Base-by-base conservation (phyloP, 371 early-diverging fungal genomes). In the Batrachochytrium dendrobatidis region DNA sequence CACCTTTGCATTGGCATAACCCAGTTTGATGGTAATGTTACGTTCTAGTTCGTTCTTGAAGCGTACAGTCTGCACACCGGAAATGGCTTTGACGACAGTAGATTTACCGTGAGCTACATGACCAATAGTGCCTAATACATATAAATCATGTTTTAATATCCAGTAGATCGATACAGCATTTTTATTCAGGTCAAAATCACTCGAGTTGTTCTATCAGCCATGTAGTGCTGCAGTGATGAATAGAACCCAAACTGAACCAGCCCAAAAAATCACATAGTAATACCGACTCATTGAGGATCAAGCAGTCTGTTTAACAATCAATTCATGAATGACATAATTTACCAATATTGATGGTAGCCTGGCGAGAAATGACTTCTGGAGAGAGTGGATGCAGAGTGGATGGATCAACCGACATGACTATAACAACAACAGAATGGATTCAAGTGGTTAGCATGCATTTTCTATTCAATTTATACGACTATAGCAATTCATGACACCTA, bases 101-200 rank as follows among this genome's bases (percentile, higher is more conserved):
- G 98, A 95, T 86, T 99, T 99, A 70, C 99, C 99, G 86, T 99
- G 99, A 53, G 99, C 99, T 69, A 99, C 99, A 83, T 99, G 99
- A 54, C 99, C 99, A 74, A 99, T 99, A 53, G 99, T 99, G 69
- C 95, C 96, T 86, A 71, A 51, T n/a, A 5, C 6, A 2, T 33
- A 17, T 7, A 52, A 34, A 55, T 25, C 28, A n/a, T n/a, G n/a
- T n/a, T n/a, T n/a, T n/a, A n/a, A n/a, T n/a, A n/a, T n/a, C n/a
- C n/a, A n/a, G n/a, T n/a, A n/a, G n/a, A n/a, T n/a, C n/a, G n/a
- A n/a, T n/a, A n/a, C n/a, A n/a, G n/a, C n/a, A n/a, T n/a, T n/a
- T n/a, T n/a, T n/a, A n/a, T n/a, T n/a, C n/a, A n/a, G n/a, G n/a
- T n/a, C n/a, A n/a, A n/a, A n/a, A n/a, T n/a, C n/a, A n/a, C n/a